Evolutionary conservation across 1,284 basidiomycete species (phyloP), one percentile per base, ranked within the genome.

Genomic region (Sporisorium scitamineum): DNA sequence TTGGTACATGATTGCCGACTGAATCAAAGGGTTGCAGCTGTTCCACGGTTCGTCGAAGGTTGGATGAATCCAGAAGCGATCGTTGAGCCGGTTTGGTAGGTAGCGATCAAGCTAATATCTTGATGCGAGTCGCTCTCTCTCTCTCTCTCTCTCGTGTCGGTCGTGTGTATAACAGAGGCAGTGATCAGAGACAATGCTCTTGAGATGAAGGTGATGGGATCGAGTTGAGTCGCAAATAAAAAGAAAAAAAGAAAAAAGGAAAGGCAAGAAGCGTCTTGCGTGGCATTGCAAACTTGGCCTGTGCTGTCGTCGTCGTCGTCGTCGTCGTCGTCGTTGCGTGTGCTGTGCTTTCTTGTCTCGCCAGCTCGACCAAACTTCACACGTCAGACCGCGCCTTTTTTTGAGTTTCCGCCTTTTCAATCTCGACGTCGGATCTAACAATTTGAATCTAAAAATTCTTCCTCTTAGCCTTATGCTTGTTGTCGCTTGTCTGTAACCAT

Each of bases 1-100:
- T 54, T 74, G 70, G 39, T 79, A 71, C 78, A 78, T 81, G 54
- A 42, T 57, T 56, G 20, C 22, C 14, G 37, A 39, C 16, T 27
- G 14, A 16, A 47, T 8, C 24, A 37, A n/a, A 18, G 22, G 2
- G 14, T n/a, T 22, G 2, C 31, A 26, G 31, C 27, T 45, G 39
- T 20, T 54, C n/a, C 37, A 42, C 16, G 24, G 26, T 26, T n/a
- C 29, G 32, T 29, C 13, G n/a, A n/a, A 27, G 31, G 18, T 16
- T 16, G 37, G 54, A 41, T 34, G 13, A 5, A 26, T 24, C 39
- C 10, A 37, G 57, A 32, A 58, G 34, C 47, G 16, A 39, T 39
- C 18, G 37, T 39, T 39, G 16, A 18, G 37, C 37, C 37, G 37
- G n/a, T 5, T 39, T n/a, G 16, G 37, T 39, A 39, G 31, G 5